Evolutionary conservation across 1,284 basidiomycete genomes (phyloP).

Genomic region (Cryptococcus floricola): DNA sequence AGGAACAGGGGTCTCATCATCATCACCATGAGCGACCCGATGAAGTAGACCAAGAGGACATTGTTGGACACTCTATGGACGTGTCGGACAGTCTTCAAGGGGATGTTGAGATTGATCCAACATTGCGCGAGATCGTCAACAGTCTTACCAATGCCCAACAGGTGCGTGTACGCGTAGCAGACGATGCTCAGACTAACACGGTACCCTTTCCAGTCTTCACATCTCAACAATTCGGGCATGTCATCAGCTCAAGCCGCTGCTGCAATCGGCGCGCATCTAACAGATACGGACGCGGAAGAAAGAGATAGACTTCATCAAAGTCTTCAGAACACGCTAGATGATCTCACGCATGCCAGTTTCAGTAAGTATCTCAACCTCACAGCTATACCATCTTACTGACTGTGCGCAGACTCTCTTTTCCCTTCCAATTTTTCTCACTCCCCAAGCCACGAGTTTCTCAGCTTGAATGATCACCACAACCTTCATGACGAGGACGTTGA

Average conservation of each 20-base stretch:
- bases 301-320: conserved; percentile 33
- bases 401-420: conserved; percentile 19
- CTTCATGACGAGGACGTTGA: not conserved
- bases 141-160: conserved; percentile 44
- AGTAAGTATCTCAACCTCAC: conserved; percentile 8
- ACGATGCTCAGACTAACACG: not conserved
- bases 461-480: conserved; percentile 4
- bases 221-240: conserved; percentile 9
- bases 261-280: conserved; percentile 27
- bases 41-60: not conserved
- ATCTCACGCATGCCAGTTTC: conserved; percentile 24
- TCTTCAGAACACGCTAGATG: conserved; percentile 35
- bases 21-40: not conserved
- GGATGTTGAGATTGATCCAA: conserved; percentile 44
- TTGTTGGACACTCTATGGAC: not conserved
- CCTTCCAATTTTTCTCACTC: conserved; percentile 11
- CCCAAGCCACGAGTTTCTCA: conserved; percentile 8
- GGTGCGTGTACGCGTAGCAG: conserved; percentile 17
- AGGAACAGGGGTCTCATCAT: not conserved
- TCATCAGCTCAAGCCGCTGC: conserved; percentile 26
- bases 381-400: not conserved
- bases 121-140: conserved; percentile 45
- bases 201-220: conserved; percentile 5
- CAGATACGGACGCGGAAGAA: conserved; percentile 23
- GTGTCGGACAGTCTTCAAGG: not conserved